Percentiles rank a stretch among this genome's conserved stretches.
phyloP scores from a whole-genome alignment of 1,284 basidiomycete genomes.

The Heterobasidion irregulare region DNA sequence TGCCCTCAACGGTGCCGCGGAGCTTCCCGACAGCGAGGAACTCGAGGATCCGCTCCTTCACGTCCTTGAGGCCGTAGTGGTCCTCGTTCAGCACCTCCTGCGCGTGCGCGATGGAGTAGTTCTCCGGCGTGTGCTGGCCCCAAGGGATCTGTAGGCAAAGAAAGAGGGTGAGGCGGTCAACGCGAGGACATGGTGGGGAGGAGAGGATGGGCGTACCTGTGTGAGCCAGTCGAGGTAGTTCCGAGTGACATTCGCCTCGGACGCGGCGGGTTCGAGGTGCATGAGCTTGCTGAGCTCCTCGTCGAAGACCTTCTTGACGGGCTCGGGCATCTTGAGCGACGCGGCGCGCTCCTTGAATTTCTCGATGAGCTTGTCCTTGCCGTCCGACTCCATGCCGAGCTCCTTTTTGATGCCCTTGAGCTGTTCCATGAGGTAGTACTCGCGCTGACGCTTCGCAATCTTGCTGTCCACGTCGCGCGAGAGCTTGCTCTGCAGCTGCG shows the following conservation, averaged over 20 bases:
- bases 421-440: conserved; percentile 99
- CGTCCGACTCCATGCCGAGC: conserved; percentile 94
- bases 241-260: conserved; percentile 93
- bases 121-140: conserved; percentile 93
- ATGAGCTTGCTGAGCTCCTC: conserved; percentile 93
- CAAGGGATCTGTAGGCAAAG: conserved; percentile 67
- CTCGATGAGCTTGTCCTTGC: conserved; percentile 96
- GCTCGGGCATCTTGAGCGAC: conserved; percentile 87
- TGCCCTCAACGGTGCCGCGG: conserved; percentile 93
- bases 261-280: conserved; percentile 87
- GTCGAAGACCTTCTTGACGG: conserved; percentile 91
- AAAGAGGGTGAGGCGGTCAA: background rate
- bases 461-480: conserved; percentile 92
- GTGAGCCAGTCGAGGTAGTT: conserved; percentile 97
- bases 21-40: conserved; percentile 98
- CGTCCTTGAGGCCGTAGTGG: conserved; percentile 93
- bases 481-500: conserved; percentile 92
- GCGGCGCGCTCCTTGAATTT: conserved; percentile 92
- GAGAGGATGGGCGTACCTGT: conserved; percentile 38
- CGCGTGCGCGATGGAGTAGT: conserved; percentile 86
- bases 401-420: conserved; percentile 99
- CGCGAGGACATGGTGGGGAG: background rate
- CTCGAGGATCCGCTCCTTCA: conserved; percentile 96
- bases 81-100: conserved; percentile 88
- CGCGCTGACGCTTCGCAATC: conserved; percentile 94